phyloP scores from a whole-genome alignment of 768 basidiomycete species.

The Suillus fuscotomentosus region DNA sequence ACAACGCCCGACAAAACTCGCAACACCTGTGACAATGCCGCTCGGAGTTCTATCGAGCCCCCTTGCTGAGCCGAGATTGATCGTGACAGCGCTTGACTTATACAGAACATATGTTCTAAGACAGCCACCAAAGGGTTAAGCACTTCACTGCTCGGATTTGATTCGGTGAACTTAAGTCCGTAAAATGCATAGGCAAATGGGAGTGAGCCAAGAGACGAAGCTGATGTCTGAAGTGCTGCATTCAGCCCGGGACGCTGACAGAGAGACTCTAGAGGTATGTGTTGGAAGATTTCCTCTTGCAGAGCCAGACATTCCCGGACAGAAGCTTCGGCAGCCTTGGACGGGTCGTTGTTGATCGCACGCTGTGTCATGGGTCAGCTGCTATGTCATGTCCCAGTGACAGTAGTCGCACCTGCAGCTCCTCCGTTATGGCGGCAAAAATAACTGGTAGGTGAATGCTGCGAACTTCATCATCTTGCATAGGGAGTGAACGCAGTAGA shows the following conservation, averaged over 20 bases:
- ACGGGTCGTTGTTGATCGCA: constrained; percentile 35
- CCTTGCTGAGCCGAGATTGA: constrained; percentile 31
- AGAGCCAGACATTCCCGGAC: constrained; percentile 47
- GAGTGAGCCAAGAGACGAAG: constrained; percentile 40
- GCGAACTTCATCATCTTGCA: constrained; percentile 86
- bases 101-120: constrained; percentile 51
- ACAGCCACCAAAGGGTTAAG: constrained; percentile 53
- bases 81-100: constrained; percentile 47
- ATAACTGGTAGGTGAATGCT: constrained; percentile 79
- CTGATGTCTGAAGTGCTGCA: constrained; percentile 31
- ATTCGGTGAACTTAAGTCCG: constrained; percentile 36
- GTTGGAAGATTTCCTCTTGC: constrained; percentile 50
- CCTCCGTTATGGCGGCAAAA: constrained; percentile 65
- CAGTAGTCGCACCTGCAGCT: constrained; percentile 50
- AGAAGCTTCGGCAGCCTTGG: constrained; percentile 33
- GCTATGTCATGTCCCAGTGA: not conserved
- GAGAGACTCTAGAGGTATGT: constrained; percentile 50
- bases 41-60: constrained; percentile 38
- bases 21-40: constrained; percentile 52
- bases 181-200: constrained; percentile 65
- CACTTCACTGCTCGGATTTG: constrained; percentile 23
- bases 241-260: constrained; percentile 49
- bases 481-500: constrained; percentile 67
- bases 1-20: constrained; percentile 51
- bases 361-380: constrained; percentile 25